Conservation (phyloP, 2,329 filamentous ascomycete genomes). For the Trichoderma sp. region DNA sequence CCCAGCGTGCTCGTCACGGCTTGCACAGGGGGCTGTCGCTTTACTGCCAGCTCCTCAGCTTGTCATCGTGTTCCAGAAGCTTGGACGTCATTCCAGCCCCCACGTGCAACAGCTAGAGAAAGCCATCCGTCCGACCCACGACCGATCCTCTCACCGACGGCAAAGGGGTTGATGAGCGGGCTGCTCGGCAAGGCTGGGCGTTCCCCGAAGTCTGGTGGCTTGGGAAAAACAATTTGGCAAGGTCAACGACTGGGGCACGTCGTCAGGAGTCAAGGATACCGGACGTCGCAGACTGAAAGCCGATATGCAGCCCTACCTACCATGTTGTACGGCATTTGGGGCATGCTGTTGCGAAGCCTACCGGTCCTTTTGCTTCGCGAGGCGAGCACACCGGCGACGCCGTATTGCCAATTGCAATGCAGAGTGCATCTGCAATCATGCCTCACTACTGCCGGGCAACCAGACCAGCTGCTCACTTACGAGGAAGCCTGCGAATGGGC, state of each 20-base stretch:
- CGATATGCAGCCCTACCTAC: constrained; percentile 22
- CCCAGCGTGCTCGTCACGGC: neutral
- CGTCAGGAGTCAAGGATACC: constrained; percentile 4
- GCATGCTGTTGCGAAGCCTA: neutral
- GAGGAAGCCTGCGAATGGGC: constrained; percentile 6
- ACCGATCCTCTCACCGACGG: constrained; percentile 22
- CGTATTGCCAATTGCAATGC: constrained; percentile 8
- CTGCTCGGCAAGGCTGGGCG: neutral
- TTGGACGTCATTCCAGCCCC: constrained; percentile 13
- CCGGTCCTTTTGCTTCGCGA: neutral
- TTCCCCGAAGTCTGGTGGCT: constrained; percentile 16
- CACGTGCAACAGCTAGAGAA: constrained; percentile 13
- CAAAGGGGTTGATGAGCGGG: constrained; percentile 5
- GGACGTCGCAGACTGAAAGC: neutral
- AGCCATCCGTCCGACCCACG: neutral
- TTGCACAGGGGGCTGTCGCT: neutral
- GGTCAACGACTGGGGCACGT: constrained; percentile 10
- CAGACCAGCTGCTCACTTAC: neutral
- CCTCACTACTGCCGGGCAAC: constrained; percentile 13
- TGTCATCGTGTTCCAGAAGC: constrained; percentile 14
- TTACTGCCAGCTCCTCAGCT: neutral
- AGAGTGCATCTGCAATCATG: neutral
- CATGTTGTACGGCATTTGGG: constrained; percentile 15
- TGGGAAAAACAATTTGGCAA: neutral
- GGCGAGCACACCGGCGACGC: constrained; percentile 13